phyloP scores from a whole-genome alignment of 441 rosid genomes.

The Breynia disticha region DNA sequence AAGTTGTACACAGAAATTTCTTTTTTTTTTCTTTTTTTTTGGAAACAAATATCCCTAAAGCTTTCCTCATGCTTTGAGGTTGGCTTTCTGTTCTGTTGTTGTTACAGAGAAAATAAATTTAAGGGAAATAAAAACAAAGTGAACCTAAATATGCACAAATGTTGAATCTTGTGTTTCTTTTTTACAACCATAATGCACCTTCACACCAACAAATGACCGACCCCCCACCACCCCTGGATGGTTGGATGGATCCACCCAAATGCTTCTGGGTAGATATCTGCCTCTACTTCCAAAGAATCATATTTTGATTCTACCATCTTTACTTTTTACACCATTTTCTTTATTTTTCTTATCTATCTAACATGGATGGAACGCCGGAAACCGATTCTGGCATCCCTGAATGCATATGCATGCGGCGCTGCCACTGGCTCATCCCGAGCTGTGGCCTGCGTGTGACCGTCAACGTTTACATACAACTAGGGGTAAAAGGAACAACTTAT shows the following conservation, averaged over 20 bases:
- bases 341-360: constrained; percentile 18
- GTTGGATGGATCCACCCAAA: constrained; percentile 32
- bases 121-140: too few relatives aligned
- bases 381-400: constrained; percentile 32
- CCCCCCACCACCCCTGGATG: too few relatives aligned
- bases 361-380: constrained; percentile 19
- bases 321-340: constrained; percentile 17
- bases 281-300: constrained; percentile 48
- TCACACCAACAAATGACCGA: constrained; percentile 5
- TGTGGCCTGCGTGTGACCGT: constrained; percentile 21
- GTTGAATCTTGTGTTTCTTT: too few relatives aligned
- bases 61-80: constrained; percentile 45
- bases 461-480: constrained; percentile 26
- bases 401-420: constrained; percentile 35
- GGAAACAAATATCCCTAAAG: constrained; percentile 13
- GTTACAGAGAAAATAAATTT: not conserved
- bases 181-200: too few relatives aligned
- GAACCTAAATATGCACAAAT: constrained; percentile 26
- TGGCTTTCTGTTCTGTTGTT: constrained; percentile 22
- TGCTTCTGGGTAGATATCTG: too few relatives aligned
- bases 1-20: constrained; percentile 14
- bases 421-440: constrained; percentile 35
- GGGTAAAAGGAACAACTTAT: constrained; percentile 33
- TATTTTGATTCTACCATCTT: constrained; percentile 51
- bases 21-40: not conserved